These are phyloP conservation scores for Chenopodium album DNA, from an alignment of 148 eudicot genomes.

Conservation along the genomic window DNA sequence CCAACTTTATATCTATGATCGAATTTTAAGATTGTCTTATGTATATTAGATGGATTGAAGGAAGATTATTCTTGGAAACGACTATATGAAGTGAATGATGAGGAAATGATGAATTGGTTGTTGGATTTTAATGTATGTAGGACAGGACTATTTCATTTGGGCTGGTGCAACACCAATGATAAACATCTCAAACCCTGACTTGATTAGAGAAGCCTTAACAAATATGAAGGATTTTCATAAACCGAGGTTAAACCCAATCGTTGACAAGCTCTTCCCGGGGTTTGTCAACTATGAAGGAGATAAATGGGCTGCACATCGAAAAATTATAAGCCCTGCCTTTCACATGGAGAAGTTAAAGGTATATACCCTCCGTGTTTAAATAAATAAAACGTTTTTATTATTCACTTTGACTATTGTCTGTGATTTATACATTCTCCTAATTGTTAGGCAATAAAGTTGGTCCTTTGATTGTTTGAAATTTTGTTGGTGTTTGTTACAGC, in stretches of 20 bases:
- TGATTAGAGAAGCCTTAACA: constrained; percentile 2
- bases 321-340: constrained; percentile 12
- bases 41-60: too few species aligned
- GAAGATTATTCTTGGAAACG: too few species aligned
- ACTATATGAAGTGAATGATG: too few species aligned
- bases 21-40: too few species aligned
- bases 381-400: neutral
- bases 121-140: neutral
- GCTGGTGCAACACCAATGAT: constrained; percentile 5
- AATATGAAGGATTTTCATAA: constrained; percentile 4
- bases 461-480: neutral
- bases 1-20: too few species aligned
- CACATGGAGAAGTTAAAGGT: constrained; percentile 21
- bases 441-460: neutral
- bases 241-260: neutral
- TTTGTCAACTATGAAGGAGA: constrained; percentile 9
- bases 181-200: constrained; percentile 3
- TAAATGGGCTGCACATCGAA: constrained; percentile 15
- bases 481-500: constrained; percentile 1
- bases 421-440: neutral
- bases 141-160: constrained; percentile 7
- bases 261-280: constrained; percentile 6
- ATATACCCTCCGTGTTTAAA: too few species aligned
- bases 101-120: too few species aligned
- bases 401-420: neutral